Evolutionary conservation across 352 stramenopile species (phyloP).

Genomic region (Aphanomyces stellatus): DNA sequence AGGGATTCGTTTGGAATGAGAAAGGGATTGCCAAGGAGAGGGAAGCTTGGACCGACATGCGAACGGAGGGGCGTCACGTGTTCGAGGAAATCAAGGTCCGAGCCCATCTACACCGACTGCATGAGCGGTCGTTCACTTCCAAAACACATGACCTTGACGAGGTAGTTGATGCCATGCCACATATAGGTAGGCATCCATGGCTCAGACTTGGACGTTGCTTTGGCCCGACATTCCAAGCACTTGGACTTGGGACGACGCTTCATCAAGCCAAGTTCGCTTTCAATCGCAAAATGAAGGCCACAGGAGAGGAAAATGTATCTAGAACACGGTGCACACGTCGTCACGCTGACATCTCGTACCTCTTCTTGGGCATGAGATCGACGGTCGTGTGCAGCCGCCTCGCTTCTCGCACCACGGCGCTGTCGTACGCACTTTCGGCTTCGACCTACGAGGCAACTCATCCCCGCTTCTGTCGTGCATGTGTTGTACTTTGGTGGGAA

Average conservation of each 20-base stretch:
- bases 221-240: constrained; percentile 44
- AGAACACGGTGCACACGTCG: not conserved
- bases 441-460: constrained; percentile 24
- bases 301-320: constrained; percentile 58
- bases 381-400: constrained; percentile 54
- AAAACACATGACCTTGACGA: constrained; percentile 35
- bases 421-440: constrained; percentile 62
- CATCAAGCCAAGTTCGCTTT: constrained; percentile 37
- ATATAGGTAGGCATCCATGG: constrained; percentile 12
- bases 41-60: constrained; percentile 36
- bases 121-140: not conserved
- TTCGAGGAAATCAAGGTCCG: constrained; percentile 66
- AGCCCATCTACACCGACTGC: constrained; percentile 27
- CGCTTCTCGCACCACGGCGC: constrained; percentile 47
- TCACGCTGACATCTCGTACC: constrained; percentile 20
- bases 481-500: constrained; percentile 35
- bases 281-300: constrained; percentile 70
- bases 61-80: constrained; percentile 37
- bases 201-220: not conserved
- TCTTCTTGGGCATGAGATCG: constrained; percentile 38
- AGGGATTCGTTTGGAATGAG: constrained; percentile 49
- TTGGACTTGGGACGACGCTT: not conserved
- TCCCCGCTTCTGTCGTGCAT: too few relatives aligned
- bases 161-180: constrained; percentile 41
- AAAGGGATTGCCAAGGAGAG: constrained; percentile 61